Evolutionary conservation across 345 rosid species (phyloP), one percentile per base, ranked within the genome.

Genomic region (Lumnitzera littorea): DNA sequence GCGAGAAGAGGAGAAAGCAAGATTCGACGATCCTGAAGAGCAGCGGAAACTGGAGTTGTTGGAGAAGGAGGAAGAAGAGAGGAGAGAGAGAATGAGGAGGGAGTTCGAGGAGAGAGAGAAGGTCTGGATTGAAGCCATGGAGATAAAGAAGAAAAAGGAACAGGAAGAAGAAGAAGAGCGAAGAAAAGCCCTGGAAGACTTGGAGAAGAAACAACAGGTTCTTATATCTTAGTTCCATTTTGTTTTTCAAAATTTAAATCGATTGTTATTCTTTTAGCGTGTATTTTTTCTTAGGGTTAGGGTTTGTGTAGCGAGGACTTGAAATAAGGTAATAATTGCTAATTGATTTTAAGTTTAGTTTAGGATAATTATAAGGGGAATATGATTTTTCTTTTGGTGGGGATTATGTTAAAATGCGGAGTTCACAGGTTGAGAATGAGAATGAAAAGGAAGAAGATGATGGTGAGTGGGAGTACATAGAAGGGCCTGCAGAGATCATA

Each of bases 401-500:
- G 31, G 1, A 27, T 27, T 27, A 36, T 36, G 43, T 36, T 36
- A 7, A 23, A 43, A 62, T 57, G 65, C 49, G 56, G 13, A 15
- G 51, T 52, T 51, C 27, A 6, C 57, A 67, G 65, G 56, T 31
- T 24, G 60, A 36, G n/a, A 12, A 61, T 0, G 16, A 24, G 57
- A 15, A 46, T 16, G 53, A 57, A 65, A 75, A 67, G 13, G 55
- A 59, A 63, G 66, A 69, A 10, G 86, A 82, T 49, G 88, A 78
- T 77, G 91, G 75, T 73, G 82, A 81, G 24, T 94, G 87, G 88
- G 97, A 90, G 65, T 86, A 92, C 51, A 75, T 81, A 3, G 96
- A 89, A 65, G 96, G 96, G 61, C 95, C 97, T 72, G 84, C 96
- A 13, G 91, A 90, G 67, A 86, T 94, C 72, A 88, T 90, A 52